Conservation (phyloP, 371 early-diverging fungal genomes). For the Mucor irregularis region DNA sequence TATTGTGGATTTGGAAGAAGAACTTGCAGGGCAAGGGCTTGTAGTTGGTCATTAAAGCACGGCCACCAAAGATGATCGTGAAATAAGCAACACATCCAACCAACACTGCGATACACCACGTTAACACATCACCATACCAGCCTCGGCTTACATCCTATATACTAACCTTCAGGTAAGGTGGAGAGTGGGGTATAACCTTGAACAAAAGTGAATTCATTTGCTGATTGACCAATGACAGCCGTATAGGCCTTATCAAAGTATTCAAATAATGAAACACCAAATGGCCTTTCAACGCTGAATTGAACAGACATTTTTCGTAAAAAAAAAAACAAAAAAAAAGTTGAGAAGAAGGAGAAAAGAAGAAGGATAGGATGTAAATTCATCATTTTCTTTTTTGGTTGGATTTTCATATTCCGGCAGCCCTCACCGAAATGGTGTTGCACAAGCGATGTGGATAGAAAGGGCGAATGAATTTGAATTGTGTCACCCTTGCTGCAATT, state of each 20-base stretch:
- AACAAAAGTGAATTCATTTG: constrained; percentile 53
- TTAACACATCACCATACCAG: not conserved
- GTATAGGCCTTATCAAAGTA: constrained; percentile 45
- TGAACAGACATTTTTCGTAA: constrained; percentile 3
- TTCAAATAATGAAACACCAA: constrained; percentile 50
- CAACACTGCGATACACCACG: constrained; percentile 38
- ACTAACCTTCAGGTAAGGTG: constrained; percentile 39
- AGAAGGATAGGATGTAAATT: no score
- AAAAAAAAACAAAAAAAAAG: not conserved
- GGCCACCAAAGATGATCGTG: constrained; percentile 68
- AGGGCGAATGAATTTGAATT: no score
- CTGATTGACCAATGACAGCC: constrained; percentile 40
- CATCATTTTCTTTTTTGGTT: not conserved
- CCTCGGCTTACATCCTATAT: not conserved
- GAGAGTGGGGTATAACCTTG: constrained; percentile 67
- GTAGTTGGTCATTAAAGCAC: constrained; percentile 54
- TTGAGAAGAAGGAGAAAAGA: not conserved
- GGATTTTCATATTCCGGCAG: no score
- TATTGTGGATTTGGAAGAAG: constrained; percentile 72
- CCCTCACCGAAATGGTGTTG: no score
- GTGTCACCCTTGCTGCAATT: no score
- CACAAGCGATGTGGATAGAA: no score
- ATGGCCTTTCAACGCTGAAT: constrained; percentile 49
- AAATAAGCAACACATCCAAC: constrained; percentile 57
- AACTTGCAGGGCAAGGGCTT: constrained; percentile 63